These are phyloP conservation scores for Sarocladiaceae sp. DNA, from an alignment of 2,329 filamentous ascomycete genomes.

Conservation along the genomic window DNA sequence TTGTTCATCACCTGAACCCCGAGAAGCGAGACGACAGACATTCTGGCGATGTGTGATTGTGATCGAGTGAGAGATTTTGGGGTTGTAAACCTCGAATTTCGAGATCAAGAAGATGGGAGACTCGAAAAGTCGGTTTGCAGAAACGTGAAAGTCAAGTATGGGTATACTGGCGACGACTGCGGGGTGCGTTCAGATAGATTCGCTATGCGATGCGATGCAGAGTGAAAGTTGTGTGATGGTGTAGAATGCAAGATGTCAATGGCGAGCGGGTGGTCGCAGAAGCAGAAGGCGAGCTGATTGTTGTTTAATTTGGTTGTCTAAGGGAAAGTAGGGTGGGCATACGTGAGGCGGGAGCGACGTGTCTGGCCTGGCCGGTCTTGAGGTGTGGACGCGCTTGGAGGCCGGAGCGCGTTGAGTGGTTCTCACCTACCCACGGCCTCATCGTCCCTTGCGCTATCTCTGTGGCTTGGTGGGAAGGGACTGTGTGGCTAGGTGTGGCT, in stretches of 20 bases:
- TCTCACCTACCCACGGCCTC: conserved; percentile 7
- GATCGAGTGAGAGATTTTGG: conserved; percentile 14
- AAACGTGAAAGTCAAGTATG: no score
- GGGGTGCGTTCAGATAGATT: not conserved
- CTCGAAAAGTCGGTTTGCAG: not conserved
- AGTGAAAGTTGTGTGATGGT: conserved; percentile 3
- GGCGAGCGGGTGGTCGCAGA: conserved; percentile 2
- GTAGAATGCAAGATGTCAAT: not conserved
- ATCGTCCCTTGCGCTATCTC: not conserved
- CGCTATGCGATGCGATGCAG: not conserved
- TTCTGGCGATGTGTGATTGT: conserved; percentile 38
- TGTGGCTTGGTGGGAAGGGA: no score
- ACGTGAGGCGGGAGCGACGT: conserved; percentile 1
- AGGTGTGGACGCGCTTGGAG: conserved; percentile 11
- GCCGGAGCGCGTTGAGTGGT: conserved; percentile 14
- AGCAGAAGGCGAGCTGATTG: not conserved
- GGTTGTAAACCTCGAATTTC: not conserved
- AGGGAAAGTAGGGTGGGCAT: conserved; percentile 6
- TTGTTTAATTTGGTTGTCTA: conserved; percentile 6
- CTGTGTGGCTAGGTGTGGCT: no score
- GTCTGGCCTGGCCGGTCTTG: not conserved
- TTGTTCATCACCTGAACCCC: conserved; percentile 97
- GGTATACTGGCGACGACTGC: not conserved
- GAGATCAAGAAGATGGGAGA: not conserved
- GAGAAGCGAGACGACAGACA: conserved; percentile 95